phyloP scores from a whole-genome alignment of 2,329 filamentous ascomycete species.

The Metarhizium anisopliae region DNA sequence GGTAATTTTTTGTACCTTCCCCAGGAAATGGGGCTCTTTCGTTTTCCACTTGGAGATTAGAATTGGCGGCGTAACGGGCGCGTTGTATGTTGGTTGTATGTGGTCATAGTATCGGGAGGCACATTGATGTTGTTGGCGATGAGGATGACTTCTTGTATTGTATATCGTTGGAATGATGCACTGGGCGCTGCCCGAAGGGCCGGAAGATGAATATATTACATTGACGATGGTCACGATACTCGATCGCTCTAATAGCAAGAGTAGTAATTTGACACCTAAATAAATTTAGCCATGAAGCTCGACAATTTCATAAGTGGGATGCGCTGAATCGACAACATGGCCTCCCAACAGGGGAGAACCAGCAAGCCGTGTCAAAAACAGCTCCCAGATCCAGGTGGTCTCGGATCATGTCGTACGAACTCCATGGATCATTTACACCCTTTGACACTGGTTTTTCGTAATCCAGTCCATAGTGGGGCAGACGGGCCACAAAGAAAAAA shows the following conservation, averaged over 20 bases:
- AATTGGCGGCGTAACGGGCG: slow-evolving; percentile 9
- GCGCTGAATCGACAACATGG: background rate
- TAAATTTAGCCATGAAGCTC: slow-evolving; percentile 11
- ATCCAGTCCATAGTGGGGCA: background rate
- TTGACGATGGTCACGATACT: slow-evolving; percentile 4
- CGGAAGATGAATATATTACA: background rate
- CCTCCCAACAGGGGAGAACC: background rate
- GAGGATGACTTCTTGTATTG: slow-evolving; percentile 6
- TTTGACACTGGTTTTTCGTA: background rate
- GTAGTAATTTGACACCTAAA: slow-evolving; percentile 2
- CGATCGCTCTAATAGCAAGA: slow-evolving; percentile 1
- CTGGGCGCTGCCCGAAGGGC: slow-evolving; percentile 1
- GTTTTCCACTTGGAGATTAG: slow-evolving; percentile 6
- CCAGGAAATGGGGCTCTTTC: slow-evolving; percentile 3
- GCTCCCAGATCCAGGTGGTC: background rate
- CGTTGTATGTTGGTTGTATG: slow-evolving; percentile 6
- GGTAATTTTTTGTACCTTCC: slow-evolving; percentile 11
- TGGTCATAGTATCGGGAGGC: slow-evolving; percentile 7
- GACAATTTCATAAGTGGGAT: background rate
- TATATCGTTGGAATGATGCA: slow-evolving; percentile 9
- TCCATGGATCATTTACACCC: background rate
- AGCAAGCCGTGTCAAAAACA: background rate
- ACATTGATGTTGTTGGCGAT: slow-evolving; percentile 6
- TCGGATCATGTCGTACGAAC: background rate
- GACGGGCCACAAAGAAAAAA: background rate